Evolutionary conservation across 73 alveolate genomes (phyloP).

Genomic region (Paramecium tetraurelia): DNA sequence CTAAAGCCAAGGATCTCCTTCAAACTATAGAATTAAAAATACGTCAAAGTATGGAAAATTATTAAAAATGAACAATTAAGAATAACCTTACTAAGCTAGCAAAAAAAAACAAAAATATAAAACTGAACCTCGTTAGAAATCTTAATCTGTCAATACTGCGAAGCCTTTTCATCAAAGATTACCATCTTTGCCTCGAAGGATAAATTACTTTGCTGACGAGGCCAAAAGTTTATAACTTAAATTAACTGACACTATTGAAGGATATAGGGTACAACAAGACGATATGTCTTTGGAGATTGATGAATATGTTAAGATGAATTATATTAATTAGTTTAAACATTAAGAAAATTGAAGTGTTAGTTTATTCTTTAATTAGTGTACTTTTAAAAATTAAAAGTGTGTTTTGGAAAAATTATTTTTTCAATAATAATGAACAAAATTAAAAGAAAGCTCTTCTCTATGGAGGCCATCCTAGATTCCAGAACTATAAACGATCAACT

Average conservation of each 20-base stretch:
- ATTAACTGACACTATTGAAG: not conserved
- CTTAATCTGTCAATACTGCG: not conserved
- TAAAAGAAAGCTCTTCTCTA: not conserved
- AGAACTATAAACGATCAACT: not conserved
- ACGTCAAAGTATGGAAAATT: not conserved
- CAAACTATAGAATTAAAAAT: not conserved
- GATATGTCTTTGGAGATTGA: not conserved
- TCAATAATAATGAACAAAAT: not conserved
- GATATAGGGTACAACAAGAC: not conserved
- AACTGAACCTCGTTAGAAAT: not conserved
- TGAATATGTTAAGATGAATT: not conserved
- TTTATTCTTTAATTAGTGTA: not conserved
- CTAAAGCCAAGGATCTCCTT: not conserved
- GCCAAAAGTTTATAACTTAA: not conserved
- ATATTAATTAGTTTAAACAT: not conserved
- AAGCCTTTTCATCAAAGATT: not conserved
- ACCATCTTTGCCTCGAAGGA: not conserved
- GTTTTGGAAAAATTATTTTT: not conserved
- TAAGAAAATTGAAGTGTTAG: not conserved
- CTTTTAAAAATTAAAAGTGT: not conserved
- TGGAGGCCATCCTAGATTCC: not conserved
- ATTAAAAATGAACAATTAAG: not conserved
- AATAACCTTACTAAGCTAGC: not conserved
- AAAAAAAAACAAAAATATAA: not conserved
- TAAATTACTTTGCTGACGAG: not conserved